A percentile compares a stretch with the other conserved stretches of the same genome.
Evolutionary conservation across 2,329 filamentous ascomycete species (phyloP).

Genomic region (Scytalidium lignicola): DNA sequence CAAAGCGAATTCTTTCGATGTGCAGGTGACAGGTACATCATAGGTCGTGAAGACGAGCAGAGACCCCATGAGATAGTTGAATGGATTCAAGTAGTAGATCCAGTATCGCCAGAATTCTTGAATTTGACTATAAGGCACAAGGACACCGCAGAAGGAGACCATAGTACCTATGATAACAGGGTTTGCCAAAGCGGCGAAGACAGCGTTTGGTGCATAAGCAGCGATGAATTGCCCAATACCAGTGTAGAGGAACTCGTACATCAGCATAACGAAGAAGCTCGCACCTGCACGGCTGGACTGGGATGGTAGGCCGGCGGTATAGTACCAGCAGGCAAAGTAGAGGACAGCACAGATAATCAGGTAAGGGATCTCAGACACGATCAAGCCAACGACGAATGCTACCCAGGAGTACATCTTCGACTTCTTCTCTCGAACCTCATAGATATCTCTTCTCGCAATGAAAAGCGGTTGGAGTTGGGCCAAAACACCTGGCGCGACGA

Average conservation of each 20-base stretch:
- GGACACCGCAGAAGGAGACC: conserved; percentile 68
- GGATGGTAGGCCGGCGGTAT: conserved; percentile 46
- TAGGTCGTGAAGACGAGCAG: conserved; percentile 49
- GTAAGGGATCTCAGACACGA: conserved; percentile 42
- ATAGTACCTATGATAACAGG: conserved; percentile 52
- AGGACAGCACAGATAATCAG: conserved; percentile 38
- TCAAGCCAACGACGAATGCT: conserved; percentile 50
- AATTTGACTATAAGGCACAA: conserved; percentile 61
- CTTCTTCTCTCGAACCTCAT: conserved; percentile 55
- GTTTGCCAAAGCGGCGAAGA: conserved; percentile 54
- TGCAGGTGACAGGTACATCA: conserved; percentile 42
- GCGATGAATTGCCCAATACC: conserved; percentile 60
- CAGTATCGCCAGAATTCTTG: conserved; percentile 59
- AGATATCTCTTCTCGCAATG: conserved; percentile 50
- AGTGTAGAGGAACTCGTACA: conserved; percentile 57
- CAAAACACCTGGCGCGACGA: conserved; percentile 53
- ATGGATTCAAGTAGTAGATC: conserved; percentile 53
- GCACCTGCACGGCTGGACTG: conserved; percentile 43
- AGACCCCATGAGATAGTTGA: conserved; percentile 55
- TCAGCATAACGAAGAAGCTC: conserved; percentile 49
- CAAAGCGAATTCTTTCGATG: conserved; percentile 41
- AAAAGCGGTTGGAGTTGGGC: conserved; percentile 56
- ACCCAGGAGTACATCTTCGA: conserved; percentile 57
- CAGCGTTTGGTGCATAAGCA: conserved; percentile 55
- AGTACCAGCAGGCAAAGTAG: conserved; percentile 53